Evolutionary conservation across 148 eudicot species (phyloP), one percentile per base, ranked within the genome.

Genomic region (Selenicereus undatus): DNA sequence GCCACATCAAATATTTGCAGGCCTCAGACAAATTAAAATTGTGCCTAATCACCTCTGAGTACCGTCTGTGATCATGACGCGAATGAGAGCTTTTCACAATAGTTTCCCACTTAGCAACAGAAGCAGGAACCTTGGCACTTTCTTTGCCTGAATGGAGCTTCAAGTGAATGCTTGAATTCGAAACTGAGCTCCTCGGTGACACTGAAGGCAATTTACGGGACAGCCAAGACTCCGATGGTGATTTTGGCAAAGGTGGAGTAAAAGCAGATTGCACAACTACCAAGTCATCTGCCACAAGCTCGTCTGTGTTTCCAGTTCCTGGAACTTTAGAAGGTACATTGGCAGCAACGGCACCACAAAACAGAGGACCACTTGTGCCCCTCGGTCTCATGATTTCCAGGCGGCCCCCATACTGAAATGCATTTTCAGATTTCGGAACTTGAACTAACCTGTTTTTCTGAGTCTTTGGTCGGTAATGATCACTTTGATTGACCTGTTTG

Each of bases 141-240:
- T 82, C 88, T 81, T 89, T 88, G 85, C 87, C 81, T 1, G 85
- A 42, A 56, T 77, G 79, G 56, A 83, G 66, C 82, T 82, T 87
- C 69, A 85, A 78, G n/a, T 82, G 76, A 58, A 73, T 24, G 39
- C 71, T 71, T 1, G 88, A 80, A 39, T 80, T 81, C 74, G 89
- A 88, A 71, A 89, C 88, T 6, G 97, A 88, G 85, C 83, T 89
- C 82, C 89, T 84, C 11, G 89, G 86, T 21, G 91, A 84, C 81
- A 87, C 84, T 13, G 94, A 87, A 75, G 94, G 93, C 79, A 95
- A 73, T 68, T 93, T 90, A 12, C 91, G 92, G 76, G 93, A 91
- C 60, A 96, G 88, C 99, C 99, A 96, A 80, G 99, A 96, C 74
- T 96, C 98, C n/a, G 99, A 93, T 14, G 99, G 99, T 1, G 99